Evolutionary conservation across 345 rosid species (phyloP).

Genomic region (Hibiscus syriacus): DNA sequence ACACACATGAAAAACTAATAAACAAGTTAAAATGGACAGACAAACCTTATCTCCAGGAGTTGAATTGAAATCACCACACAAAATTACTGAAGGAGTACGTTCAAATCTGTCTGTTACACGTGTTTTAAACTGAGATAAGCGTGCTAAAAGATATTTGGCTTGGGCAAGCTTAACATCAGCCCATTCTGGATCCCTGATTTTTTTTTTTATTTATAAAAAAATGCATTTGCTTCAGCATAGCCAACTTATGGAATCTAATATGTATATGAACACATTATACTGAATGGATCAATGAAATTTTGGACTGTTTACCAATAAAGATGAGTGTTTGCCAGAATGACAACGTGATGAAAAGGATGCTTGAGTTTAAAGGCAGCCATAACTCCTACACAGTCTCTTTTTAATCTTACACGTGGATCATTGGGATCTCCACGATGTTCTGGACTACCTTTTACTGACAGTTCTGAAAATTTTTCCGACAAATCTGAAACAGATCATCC

Average conservation of each 20-base stretch:
- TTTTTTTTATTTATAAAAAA: too few relatives aligned
- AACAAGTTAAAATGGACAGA: not conserved
- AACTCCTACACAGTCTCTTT: slow-evolving; percentile 86
- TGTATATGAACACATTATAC: not conserved
- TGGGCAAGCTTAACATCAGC: slow-evolving; percentile 97
- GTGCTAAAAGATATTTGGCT: slow-evolving; percentile 66
- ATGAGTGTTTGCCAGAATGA: slow-evolving; percentile 84
- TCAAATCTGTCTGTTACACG: slow-evolving; percentile 51
- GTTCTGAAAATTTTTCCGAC: not conserved
- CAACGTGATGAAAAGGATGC: slow-evolving; percentile 42
- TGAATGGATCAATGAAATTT: not conserved
- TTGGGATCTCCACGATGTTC: slow-evolving; percentile 65
- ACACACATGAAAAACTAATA: too few relatives aligned
- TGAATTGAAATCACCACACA: slow-evolving; percentile 97
- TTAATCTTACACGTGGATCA: slow-evolving; percentile 71
- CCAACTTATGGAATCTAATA: slow-evolving; percentile 4
- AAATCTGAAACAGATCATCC: slow-evolving; percentile 23
- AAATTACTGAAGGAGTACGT: slow-evolving; percentile 50
- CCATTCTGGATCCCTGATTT: slow-evolving; percentile 95
- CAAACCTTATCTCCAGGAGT: slow-evolving; percentile 75
- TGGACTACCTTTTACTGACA: slow-evolving; percentile 23
- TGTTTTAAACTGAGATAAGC: slow-evolving; percentile 53
- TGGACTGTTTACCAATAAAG: slow-evolving; percentile 58
- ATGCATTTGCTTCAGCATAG: not conserved
- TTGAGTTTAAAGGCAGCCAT: slow-evolving; percentile 84